Base-by-base conservation (phyloP, 106 monocot species). In the Chionographis japonica region DNA sequence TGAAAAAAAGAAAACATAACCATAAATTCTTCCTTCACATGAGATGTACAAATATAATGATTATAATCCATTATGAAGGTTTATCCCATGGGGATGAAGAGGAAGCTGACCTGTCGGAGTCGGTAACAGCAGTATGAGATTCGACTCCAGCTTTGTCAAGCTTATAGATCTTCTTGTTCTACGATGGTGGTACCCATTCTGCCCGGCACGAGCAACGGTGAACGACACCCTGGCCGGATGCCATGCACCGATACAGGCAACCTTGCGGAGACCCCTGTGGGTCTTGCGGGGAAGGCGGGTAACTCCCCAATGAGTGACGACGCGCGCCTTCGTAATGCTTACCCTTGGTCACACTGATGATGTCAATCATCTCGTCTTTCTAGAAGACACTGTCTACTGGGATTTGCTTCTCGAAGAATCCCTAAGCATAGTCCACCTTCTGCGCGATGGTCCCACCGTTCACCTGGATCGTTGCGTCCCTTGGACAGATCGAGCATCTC, bases 231-330 rank as follows among this genome's bases (percentile, higher is more conserved):
- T 67, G 27, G 82, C 82, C 51, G 82, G 82, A 67, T 82, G 82
- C 82, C 82, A 82, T 2, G 82, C 82, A 68, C 77, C 82, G 12
- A 82, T 82, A 82, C 82, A 82, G 15, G 82, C 82, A 59, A 82
- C 77, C 77, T 82, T 82, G 9, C 82, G 67, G 4, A 82, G 76
- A 52, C 81, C 81, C 41, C 77, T 77, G 72, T 80, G 80, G 18
- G 80, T 80, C 53, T 80, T 80, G 35, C 75, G 80, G 11, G 80
- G 80, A 42, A 80, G 82, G 40, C 77, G 77, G 6, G 82, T 82
- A 18, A 82, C 77, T 38, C 82, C 82, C 82, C 82, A 82, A 17
- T 77, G 71, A 13, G 82, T 82, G 46, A 82, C 82, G 10, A 82
- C 82, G 63, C 82, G 77, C 82, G 63, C 82, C 82, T 72, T 82